Conservation (phyloP, 805 yeast genomes). For the Cyberlindnera saturnus region DNA sequence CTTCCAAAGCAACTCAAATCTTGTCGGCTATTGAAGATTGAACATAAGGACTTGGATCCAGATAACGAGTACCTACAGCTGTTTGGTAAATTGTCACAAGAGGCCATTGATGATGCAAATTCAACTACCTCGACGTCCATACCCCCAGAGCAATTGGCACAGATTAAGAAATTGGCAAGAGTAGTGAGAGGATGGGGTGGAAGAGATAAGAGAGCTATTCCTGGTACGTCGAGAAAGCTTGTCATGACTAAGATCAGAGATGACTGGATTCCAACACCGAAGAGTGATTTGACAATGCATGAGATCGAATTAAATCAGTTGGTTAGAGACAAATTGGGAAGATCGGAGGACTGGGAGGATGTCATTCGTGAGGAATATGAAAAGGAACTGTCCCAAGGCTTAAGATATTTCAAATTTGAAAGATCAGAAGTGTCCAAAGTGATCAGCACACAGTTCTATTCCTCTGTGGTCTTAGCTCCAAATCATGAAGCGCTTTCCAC, state of each 20-base stretch:
- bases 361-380: conserved; percentile 36
- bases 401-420: conserved; percentile 52
- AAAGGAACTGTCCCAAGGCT: conserved; percentile 35
- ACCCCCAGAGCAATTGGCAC: conserved; percentile 62
- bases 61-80: conserved; percentile 66
- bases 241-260: conserved; percentile 67
- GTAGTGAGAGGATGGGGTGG: conserved; percentile 85
- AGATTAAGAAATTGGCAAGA: conserved; percentile 44
- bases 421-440: conserved; percentile 29
- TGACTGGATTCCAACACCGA: conserved; percentile 71
- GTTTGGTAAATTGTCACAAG: conserved; percentile 65
- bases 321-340: conserved; percentile 27
- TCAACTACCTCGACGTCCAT: conserved; percentile 64
- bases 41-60: conserved; percentile 57
- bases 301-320: conserved; percentile 38
- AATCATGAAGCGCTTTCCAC: conserved; percentile 69
- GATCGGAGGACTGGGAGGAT: conserved; percentile 42
- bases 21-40: conserved; percentile 37
- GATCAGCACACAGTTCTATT: conserved; percentile 44
- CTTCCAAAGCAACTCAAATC: conserved; percentile 35
- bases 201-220: conserved; percentile 62
- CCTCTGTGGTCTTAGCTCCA: conserved; percentile 65
- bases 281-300: conserved; percentile 57
- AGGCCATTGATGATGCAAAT: conserved; percentile 69
- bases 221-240: conserved; percentile 67